Evolutionary conservation across 495 filamentous ascomycete species (phyloP).

Genomic region (Alectoria sarmentosa): DNA sequence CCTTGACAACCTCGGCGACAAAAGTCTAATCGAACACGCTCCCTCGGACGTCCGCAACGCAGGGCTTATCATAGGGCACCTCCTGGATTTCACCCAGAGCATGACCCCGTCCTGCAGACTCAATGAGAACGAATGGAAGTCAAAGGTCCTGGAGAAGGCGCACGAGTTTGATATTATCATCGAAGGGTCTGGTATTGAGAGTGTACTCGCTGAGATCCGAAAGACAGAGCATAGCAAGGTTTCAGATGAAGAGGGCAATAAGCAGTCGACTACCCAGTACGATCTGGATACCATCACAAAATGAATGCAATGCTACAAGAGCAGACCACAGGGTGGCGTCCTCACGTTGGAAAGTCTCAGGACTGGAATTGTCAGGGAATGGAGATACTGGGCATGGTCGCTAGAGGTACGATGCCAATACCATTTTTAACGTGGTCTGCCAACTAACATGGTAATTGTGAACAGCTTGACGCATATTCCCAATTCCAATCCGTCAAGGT

Average conservation of each 20-base stretch:
- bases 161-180: neutral
- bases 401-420: neutral
- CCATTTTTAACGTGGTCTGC: neutral
- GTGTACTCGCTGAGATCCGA: neutral
- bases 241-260: neutral
- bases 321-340: neutral
- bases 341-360: neutral
- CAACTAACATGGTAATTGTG: neutral
- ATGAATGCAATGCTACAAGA: neutral
- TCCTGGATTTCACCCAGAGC: constrained; percentile 22
- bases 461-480: neutral
- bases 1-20: constrained; percentile 29
- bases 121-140: constrained; percentile 17
- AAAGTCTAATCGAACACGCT: constrained; percentile 27
- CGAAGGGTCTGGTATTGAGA: neutral
- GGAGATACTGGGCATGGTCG: neutral
- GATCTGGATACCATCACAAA: neutral
- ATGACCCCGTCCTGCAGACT: neutral
- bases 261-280: neutral
- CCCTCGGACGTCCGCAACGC: constrained; percentile 32
- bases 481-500: neutral
- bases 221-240: too few species aligned
- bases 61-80: constrained; percentile 28
- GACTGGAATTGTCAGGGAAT: neutral
- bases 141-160: neutral